Base-by-base conservation (phyloP, 805 yeast genomes). In the Candida argentea region DNA sequence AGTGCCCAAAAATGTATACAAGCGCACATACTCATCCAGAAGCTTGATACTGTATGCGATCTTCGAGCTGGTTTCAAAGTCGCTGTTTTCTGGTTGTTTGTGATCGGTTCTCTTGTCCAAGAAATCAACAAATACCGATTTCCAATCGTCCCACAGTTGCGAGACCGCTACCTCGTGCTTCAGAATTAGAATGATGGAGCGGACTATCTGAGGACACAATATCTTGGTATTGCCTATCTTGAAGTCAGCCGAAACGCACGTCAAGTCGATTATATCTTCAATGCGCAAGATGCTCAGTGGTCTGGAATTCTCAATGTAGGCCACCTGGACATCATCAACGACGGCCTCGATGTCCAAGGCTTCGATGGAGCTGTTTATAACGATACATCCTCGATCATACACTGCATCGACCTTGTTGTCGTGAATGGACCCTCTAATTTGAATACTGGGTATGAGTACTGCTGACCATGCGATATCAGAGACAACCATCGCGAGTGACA, bases 21-120 rank as follows among this genome's bases (percentile, higher is more conserved):
- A 24, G 3, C 62, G 64, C 24, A 53, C 42, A 30, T 61, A 61
- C 18, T 61, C 57, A 26, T 52, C 57, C 2, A 39, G 27, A 18
- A 52, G 32, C 5, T 42, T 39, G 9, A 48, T 18, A 22, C 43
- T 50, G 28, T 51, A 46, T 3, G 48, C 46, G 20, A 50, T 14
- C n/a, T n/a, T n/a, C n/a, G n/a, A n/a, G n/a, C n/a, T n/a, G 3
- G 30, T 25, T 14, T 30, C 34, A 16, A 34, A 16, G 12, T 28
- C 14, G n/a, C 17, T 13, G 3, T 16, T 4, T 6, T 13, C 14
- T 8, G 22, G 7, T 6, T 19, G 7, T 7, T 14, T 26, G 12
- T 26, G 23, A 9, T 14, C 23, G 4, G 25, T 18, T 14, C 12
- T 3, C 6, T 19, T 15, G 4, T 20, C 20, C 6, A 16, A 6